Evolutionary conservation across 2,329 filamentous ascomycete genomes (phyloP).

Genomic region (Penicillium sp.): DNA sequence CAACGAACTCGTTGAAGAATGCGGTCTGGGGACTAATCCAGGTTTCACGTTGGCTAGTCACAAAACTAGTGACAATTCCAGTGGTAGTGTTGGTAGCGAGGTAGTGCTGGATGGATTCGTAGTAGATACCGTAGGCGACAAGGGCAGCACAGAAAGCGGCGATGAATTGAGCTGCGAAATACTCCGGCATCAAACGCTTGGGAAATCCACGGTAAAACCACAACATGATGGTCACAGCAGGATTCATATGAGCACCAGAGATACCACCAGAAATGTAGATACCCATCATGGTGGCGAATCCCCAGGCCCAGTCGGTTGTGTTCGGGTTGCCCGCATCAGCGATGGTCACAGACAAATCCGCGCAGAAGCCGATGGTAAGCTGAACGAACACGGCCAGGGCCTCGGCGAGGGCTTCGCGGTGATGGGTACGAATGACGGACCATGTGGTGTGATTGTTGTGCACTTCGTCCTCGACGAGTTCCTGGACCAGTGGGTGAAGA

Average conservation of each 20-base stretch:
- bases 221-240: constrained; percentile 45
- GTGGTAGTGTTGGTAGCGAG: constrained; percentile 28
- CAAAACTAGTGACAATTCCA: constrained; percentile 42
- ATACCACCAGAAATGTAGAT: constrained; percentile 51
- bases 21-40: constrained; percentile 40
- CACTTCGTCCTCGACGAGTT: constrained; percentile 47
- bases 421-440: constrained; percentile 51
- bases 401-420: constrained; percentile 55
- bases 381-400: constrained; percentile 47
- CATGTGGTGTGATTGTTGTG: constrained; percentile 50
- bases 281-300: constrained; percentile 53
- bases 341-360: constrained; percentile 47
- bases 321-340: constrained; percentile 43
- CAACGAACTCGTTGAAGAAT: constrained; percentile 51
- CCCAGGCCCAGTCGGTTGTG: constrained; percentile 51
- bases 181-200: constrained; percentile 50
- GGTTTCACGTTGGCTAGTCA: constrained; percentile 44
- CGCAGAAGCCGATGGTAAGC: constrained; percentile 50
- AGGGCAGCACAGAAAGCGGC: constrained; percentile 52
- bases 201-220: constrained; percentile 55
- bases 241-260: constrained; percentile 49
- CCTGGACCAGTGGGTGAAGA: constrained; percentile 45
- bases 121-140: constrained; percentile 47
- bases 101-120: constrained; percentile 33
- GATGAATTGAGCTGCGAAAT: constrained; percentile 53